These are phyloP conservation scores for Phytophthora fragariae DNA, from an alignment of 352 stramenopile species.

Conservation along the genomic window DNA sequence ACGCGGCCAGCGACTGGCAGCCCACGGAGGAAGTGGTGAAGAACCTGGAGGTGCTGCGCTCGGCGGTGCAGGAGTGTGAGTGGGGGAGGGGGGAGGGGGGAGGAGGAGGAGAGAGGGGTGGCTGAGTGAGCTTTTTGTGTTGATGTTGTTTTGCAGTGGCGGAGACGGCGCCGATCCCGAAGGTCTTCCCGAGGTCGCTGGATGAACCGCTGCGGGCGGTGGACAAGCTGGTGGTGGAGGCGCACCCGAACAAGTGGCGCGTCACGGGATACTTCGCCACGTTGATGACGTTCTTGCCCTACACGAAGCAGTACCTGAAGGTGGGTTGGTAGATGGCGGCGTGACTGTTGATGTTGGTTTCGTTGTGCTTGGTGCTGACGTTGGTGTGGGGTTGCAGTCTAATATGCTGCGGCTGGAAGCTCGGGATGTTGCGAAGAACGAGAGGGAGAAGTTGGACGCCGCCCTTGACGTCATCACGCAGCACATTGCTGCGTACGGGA, in stretches of 20 bases:
- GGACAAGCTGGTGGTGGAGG: constrained; percentile 81
- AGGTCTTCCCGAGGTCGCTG: constrained; percentile 82
- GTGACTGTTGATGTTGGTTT: neutral
- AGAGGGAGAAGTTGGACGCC: constrained; percentile 70
- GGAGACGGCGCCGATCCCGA: constrained; percentile 67
- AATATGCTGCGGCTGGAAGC: constrained; percentile 89
- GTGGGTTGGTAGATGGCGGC: constrained; percentile 23
- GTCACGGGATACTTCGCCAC: constrained; percentile 91
- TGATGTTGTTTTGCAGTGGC: constrained; percentile 45
- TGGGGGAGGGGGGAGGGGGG: neutral
- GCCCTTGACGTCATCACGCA: constrained; percentile 38
- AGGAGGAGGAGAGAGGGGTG: neutral
- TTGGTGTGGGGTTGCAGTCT: constrained; percentile 45
- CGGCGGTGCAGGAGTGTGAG: constrained; percentile 71
- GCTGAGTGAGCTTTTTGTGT: neutral
- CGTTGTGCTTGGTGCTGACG: neutral
- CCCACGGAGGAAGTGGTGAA: constrained; percentile 57
- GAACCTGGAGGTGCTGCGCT: constrained; percentile 67
- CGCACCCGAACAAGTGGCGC: constrained; percentile 89
- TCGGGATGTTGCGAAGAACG: constrained; percentile 62
- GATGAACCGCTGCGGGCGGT: constrained; percentile 84
- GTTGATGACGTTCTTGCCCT: constrained; percentile 89
- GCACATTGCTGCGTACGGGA: constrained; percentile 51
- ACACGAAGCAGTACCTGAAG: constrained; percentile 90
- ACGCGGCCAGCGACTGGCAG: constrained; percentile 77